Evolutionary conservation across 1,284 basidiomycete species (phyloP).

Genomic region (Cryptococcus sp.): DNA sequence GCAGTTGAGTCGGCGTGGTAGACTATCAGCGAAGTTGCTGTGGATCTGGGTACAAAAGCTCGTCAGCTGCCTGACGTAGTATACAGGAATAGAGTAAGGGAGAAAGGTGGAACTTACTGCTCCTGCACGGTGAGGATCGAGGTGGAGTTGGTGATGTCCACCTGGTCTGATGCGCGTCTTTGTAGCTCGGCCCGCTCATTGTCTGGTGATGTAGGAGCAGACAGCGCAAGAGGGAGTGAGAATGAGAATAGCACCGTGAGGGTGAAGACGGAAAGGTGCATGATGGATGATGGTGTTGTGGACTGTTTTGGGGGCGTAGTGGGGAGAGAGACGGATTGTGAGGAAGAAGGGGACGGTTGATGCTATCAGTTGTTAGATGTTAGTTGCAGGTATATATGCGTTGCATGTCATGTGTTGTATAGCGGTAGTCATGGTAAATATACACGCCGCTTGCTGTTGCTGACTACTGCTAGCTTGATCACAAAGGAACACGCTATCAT

Average conservation of each 20-base stretch:
- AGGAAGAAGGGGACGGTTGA: no score
- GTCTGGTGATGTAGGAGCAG: background rate
- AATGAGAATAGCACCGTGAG: background rate
- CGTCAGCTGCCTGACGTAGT: background rate
- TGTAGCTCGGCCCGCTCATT: background rate
- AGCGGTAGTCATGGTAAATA: no score
- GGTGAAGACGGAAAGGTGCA: background rate
- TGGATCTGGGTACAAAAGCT: slow-evolving; percentile 1
- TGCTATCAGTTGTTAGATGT: no score
- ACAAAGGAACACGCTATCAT: no score
- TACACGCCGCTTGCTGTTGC: no score
- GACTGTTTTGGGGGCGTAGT: background rate
- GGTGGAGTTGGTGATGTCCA: background rate
- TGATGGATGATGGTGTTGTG: background rate
- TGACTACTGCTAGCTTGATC: no score
- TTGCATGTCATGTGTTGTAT: no score
- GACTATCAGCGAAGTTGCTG: slow-evolving; percentile 6
- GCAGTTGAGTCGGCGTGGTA: slow-evolving; percentile 2
- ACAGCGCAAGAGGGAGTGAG: background rate
- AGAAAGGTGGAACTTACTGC: background rate
- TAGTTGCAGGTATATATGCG: no score
- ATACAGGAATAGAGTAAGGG: background rate
- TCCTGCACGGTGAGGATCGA: background rate
- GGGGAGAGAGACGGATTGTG: background rate
- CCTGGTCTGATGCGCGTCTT: background rate